phyloP scores from a whole-genome alignment of 2,329 filamentous ascomycete genomes.

The Penicillium sp. region DNA sequence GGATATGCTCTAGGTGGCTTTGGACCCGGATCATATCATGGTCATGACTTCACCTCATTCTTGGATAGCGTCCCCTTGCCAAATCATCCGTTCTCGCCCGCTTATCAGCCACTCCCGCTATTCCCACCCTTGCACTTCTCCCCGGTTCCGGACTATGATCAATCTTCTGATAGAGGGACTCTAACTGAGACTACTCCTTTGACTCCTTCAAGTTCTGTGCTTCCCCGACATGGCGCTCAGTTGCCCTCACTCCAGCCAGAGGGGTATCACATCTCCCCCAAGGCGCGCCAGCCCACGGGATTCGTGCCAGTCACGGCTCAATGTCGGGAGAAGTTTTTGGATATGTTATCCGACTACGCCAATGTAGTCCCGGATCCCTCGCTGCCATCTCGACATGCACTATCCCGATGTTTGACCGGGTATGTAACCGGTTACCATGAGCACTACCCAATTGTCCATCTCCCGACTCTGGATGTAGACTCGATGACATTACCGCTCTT shows the following conservation, averaged over 20 bases:
- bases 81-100: slow-evolving; percentile 34
- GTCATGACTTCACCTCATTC: slow-evolving; percentile 37
- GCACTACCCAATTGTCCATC: slow-evolving; percentile 35
- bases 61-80: slow-evolving; percentile 35
- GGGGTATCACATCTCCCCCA: slow-evolving; percentile 25
- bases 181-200: slow-evolving; percentile 13
- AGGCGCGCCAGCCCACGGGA: slow-evolving; percentile 27
- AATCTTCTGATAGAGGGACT: slow-evolving; percentile 18
- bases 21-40: slow-evolving; percentile 23
- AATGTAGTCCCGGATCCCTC: slow-evolving; percentile 30
- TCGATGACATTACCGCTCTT: slow-evolving; percentile 26
- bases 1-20: slow-evolving; percentile 18
- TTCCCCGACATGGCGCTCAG: slow-evolving; percentile 35
- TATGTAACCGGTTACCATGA: slow-evolving; percentile 35
- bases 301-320: slow-evolving; percentile 33
- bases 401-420: slow-evolving; percentile 34
- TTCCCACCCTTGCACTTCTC: slow-evolving; percentile 31
- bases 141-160: slow-evolving; percentile 27
- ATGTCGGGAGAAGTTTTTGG: slow-evolving; percentile 30
- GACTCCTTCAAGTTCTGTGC: slow-evolving; percentile 30
- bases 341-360: slow-evolving; percentile 22
- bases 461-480: slow-evolving; percentile 32
- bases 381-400: slow-evolving; percentile 33
- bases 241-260: slow-evolving; percentile 35
- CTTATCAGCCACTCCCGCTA: slow-evolving; percentile 34